Conservation (phyloP, 1,284 basidiomycete species). For the Ganoderma resinaceum region DNA sequence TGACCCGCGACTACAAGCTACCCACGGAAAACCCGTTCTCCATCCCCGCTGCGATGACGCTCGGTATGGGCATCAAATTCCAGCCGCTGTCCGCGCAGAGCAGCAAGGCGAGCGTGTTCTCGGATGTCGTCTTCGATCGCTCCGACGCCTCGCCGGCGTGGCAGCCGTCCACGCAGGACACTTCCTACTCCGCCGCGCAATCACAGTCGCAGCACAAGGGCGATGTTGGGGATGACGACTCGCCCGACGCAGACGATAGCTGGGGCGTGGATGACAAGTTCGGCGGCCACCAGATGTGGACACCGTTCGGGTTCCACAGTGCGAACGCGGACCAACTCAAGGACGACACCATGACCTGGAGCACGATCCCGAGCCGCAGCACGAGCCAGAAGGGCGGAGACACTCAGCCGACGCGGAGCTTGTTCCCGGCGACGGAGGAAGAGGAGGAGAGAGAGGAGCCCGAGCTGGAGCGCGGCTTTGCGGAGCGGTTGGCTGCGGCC, state of each 20-base stretch:
- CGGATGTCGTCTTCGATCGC: conserved; percentile 58
- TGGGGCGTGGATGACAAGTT: conserved; percentile 76
- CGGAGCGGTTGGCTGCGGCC: conserved; percentile 23
- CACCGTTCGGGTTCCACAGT: conserved; percentile 49
- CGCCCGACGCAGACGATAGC: conserved; percentile 69
- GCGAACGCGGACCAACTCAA: conserved; percentile 39
- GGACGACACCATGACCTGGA: conserved; percentile 78
- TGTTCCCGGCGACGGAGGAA: conserved; percentile 27
- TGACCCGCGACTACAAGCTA: conserved; percentile 39
- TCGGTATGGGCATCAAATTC: conserved; percentile 48
- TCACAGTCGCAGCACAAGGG: conserved; percentile 40
- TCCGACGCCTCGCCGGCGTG: conserved; percentile 53
- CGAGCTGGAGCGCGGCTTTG: conserved; percentile 21
- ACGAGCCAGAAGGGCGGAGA: conserved; percentile 43
- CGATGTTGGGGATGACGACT: conserved; percentile 33
- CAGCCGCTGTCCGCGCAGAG: conserved; percentile 56
- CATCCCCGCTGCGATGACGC: conserved; percentile 49
- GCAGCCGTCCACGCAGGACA: conserved; percentile 67
- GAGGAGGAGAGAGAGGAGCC: conserved; percentile 23
- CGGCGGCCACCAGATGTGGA: conserved; percentile 60
- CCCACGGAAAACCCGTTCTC: conserved; percentile 46
- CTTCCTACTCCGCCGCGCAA: conserved; percentile 53
- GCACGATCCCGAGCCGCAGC: conserved; percentile 54
- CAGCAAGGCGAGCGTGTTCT: conserved; percentile 57
- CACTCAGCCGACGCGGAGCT: conserved; percentile 34